Conservation (phyloP, 1,139 yeast species). For the Kluyveromyces sp. region DNA sequence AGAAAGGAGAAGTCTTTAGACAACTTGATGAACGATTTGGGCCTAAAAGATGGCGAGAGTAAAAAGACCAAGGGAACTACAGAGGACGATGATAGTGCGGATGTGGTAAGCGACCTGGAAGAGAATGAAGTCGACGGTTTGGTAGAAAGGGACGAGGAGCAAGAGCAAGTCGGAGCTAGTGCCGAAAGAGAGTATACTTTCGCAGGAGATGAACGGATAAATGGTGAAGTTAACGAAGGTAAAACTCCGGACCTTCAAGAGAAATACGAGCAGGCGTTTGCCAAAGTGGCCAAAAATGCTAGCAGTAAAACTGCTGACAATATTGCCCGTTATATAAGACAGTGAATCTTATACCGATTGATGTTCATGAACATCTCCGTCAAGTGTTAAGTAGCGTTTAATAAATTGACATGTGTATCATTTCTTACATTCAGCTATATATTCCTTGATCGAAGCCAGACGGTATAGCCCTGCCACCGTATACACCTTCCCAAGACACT, state of each 20-base stretch:
- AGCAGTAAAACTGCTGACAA: conserved; percentile 63
- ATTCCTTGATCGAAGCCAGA: conserved; percentile 70
- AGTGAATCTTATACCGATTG: conserved; percentile 13
- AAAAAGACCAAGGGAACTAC: conserved; percentile 3
- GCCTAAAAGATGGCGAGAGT: conserved; percentile 42
- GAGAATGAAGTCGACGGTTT: conserved; percentile 58
- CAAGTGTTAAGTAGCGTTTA: not conserved
- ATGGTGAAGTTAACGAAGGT: conserved; percentile 48
- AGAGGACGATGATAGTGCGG: conserved; percentile 37
- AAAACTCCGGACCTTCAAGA: conserved; percentile 53
- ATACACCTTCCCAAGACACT: conserved; percentile 76
- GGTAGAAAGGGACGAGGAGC: conserved; percentile 59
- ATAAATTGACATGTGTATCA: no score
- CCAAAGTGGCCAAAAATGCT: conserved; percentile 53
- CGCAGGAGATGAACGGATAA: conserved; percentile 56
- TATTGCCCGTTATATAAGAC: conserved; percentile 57
- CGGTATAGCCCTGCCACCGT: conserved; percentile 67
- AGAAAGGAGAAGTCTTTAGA: conserved; percentile 67
- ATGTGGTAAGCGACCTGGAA: conserved; percentile 64
- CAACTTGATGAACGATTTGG: conserved; percentile 76
- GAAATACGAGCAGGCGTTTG: conserved; percentile 67
- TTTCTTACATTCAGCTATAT: conserved; percentile 41
- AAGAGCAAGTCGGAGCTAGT: conserved; percentile 18
- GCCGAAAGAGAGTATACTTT: conserved; percentile 70
- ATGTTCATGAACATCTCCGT: not conserved